Evolutionary conservation across 2,329 filamentous ascomycete genomes (phyloP).

Genomic region (Gaeumannomyces sp.): DNA sequence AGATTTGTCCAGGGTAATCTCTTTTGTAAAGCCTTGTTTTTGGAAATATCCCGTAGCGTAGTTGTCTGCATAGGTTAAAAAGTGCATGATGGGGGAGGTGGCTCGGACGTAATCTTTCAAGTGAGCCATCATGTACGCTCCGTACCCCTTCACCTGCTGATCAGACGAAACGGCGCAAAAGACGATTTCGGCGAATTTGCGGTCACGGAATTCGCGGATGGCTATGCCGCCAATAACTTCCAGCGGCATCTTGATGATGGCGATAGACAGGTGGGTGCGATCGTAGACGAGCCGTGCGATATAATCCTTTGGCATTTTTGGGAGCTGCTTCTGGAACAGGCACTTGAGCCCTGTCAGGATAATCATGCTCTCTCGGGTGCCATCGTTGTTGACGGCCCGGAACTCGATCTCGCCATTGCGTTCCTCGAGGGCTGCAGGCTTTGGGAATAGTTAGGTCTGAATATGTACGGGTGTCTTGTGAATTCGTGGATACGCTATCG

Average conservation of each 20-base stretch:
- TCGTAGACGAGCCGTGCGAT: constrained; percentile 72
- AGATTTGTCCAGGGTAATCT: constrained; percentile 64
- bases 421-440: constrained; percentile 68
- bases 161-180: constrained; percentile 74
- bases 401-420: constrained; percentile 69
- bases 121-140: constrained; percentile 71
- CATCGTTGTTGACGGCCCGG: constrained; percentile 71
- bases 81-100: constrained; percentile 71
- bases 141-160: constrained; percentile 73
- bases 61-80: constrained; percentile 72
- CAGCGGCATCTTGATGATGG: constrained; percentile 67
- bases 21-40: constrained; percentile 74
- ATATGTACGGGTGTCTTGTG: not conserved
- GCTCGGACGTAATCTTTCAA: constrained; percentile 73
- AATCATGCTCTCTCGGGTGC: constrained; percentile 60
- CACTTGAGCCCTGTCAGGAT: constrained; percentile 72
- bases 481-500: not conserved
- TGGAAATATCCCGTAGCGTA: constrained; percentile 77
- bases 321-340: constrained; percentile 73
- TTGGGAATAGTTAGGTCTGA: not conserved
- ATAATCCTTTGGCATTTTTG: constrained; percentile 77
- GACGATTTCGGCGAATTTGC: constrained; percentile 70
- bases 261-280: constrained; percentile 66
- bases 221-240: constrained; percentile 67
- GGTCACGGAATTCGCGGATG: constrained; percentile 64